Base-by-base conservation (phyloP, 306 rosid species). In the Acacia crassicarpa region DNA sequence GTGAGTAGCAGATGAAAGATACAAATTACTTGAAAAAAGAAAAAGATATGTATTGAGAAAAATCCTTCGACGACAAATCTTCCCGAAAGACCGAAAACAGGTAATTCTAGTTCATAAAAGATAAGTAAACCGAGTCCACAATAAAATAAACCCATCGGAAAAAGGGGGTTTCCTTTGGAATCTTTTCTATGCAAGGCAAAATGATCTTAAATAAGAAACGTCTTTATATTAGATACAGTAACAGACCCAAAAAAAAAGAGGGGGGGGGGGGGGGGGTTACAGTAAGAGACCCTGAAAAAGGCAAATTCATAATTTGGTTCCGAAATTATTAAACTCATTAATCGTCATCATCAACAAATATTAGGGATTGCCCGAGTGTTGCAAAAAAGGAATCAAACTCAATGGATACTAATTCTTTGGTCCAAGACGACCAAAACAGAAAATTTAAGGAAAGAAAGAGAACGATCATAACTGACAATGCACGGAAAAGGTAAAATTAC, bases 401-500 rank as follows among this genome's bases (percentile, higher is more conserved):
- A 25, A 12, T 27, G 62, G 23, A 8, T 20, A 54, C 25, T 19
- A 22, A 9, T 3, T 23, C 32, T 23, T 59, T 9, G 14, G 33
- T 27, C 16, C 20, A 6, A 30, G 20, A 62, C 8, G 9, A 63
- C 41, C 38, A 27, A 27, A 62, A 17, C 16, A 11, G 19, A 46
- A 56, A 32, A 13, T 32, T 32, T 16, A 51, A 19, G 22, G 35
- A 74, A 74, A 51, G 38, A 61, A 72, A 23, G 56, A n/a, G 6
- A 27, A n/a, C 22, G 33, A 74, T 4, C 72, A 38, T 35, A 6
- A 27, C 23, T 2, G 20, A 15, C 23, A 25, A 25, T 53, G 79
- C 72, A 62, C 3, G 35, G 13, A 71, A 40, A 62, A 17, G 12
- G 2, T n/a, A 5, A 20, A 23, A n/a, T 40, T 76, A 86, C 91